Percentiles rank a stretch among this genome's conserved stretches.
phyloP scores from a whole-genome alignment of 129 eudicot species.

The Arctium lappa region DNA sequence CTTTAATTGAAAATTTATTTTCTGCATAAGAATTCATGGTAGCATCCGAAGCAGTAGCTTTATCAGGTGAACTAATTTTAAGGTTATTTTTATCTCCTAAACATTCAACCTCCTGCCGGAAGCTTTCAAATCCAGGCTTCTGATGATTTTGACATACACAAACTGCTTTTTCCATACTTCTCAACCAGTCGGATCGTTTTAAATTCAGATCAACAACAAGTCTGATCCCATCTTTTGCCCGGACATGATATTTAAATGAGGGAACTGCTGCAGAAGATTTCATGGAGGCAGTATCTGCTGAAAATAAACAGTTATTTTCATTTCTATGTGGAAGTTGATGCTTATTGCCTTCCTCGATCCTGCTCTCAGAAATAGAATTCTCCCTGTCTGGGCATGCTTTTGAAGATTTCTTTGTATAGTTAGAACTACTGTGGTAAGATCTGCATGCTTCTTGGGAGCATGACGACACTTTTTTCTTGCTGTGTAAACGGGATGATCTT shows the following conservation, averaged over 20 bases:
- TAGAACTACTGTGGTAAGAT: constrained; percentile 8
- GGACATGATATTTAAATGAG: constrained; percentile 34
- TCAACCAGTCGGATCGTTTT: constrained; percentile 41
- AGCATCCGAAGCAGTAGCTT: constrained; percentile 19
- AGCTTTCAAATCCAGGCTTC: constrained; percentile 36
- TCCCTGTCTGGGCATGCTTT: constrained; percentile 2
- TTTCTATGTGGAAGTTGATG: constrained; percentile 8
- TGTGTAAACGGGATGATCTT: constrained; percentile 30
- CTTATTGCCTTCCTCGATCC: constrained; percentile 14
- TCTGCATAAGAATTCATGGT: constrained; percentile 15
- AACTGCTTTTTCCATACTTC: constrained; percentile 25
- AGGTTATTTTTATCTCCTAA: constrained; percentile 26
- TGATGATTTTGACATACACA: constrained; percentile 22
- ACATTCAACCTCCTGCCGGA: constrained; percentile 39
- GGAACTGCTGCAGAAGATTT: constrained; percentile 34
- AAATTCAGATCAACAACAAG: constrained; percentile 52
- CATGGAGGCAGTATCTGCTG: constrained; percentile 19
- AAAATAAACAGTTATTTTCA: constrained; percentile 8
- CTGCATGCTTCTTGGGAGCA: constrained; percentile 13
- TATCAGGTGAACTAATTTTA: constrained; percentile 16
- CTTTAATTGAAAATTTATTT: constrained; percentile 3
- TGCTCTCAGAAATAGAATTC: background rate
- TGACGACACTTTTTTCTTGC: constrained; percentile 18
- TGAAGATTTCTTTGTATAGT: constrained; percentile 7
- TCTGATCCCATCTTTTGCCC: constrained; percentile 37